Evolutionary conservation across 1,284 basidiomycete species (phyloP).

Genomic region (Veloporphyrellus conicus): DNA sequence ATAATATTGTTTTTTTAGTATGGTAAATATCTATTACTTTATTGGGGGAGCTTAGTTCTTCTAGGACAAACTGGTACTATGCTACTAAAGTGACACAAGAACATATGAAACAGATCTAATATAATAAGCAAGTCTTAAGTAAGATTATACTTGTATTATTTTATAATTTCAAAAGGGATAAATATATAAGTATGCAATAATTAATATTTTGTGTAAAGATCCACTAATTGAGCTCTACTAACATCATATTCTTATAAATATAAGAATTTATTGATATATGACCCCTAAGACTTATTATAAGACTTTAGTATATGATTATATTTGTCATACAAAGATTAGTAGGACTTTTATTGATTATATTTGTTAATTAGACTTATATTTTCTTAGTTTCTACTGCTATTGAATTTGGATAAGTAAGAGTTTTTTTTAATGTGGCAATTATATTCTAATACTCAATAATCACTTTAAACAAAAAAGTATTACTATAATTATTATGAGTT

Average conservation of each 20-base stretch:
- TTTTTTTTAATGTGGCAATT: neutral
- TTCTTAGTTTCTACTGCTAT: slow-evolving; percentile 14
- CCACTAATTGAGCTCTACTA: neutral
- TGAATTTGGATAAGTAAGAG: slow-evolving; percentile 17
- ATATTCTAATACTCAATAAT: neutral
- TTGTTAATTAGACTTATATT: neutral
- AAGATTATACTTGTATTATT: neutral
- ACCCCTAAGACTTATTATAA: neutral
- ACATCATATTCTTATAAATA: slow-evolving; percentile 1
- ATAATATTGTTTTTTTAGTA: slow-evolving; percentile 1
- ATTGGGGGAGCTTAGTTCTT: slow-evolving; percentile 2
- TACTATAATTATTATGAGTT: slow-evolving; percentile 3
- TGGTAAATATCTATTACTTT: slow-evolving; percentile 3
- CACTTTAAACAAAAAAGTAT: neutral
- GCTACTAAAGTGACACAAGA: neutral
- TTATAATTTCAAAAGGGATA: slow-evolving; percentile 3
- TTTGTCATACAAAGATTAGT: slow-evolving; percentile 13
- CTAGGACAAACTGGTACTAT: slow-evolving; percentile 5
- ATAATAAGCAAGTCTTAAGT: slow-evolving; percentile 5
- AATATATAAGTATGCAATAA: slow-evolving; percentile 1
- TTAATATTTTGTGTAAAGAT: neutral
- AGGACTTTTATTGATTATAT: neutral
- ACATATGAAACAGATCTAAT: neutral
- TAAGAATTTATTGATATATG: neutral
- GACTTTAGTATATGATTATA: slow-evolving; percentile 4